phyloP scores from a whole-genome alignment of 108 stramenopile species.

The Stephanodiscus triporus region DNA sequence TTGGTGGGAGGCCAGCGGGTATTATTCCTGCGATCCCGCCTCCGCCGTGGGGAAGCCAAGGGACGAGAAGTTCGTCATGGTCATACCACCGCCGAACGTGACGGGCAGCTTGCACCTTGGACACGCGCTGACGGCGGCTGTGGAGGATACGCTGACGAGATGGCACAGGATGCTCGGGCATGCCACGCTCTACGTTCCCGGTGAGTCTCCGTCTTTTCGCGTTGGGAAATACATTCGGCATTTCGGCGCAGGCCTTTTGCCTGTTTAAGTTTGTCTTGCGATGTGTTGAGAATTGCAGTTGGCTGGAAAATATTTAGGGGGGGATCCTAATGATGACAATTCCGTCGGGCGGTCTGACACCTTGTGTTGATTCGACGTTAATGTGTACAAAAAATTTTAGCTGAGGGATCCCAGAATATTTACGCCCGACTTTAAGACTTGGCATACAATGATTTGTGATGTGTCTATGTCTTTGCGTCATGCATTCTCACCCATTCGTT shows the following conservation, averaged over 20 bases:
- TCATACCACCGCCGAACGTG: constrained; percentile 99
- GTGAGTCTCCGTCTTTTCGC: constrained; percentile 40
- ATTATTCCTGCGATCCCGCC: constrained; percentile 87
- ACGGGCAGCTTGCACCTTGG: constrained; percentile 98
- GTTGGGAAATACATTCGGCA: neutral
- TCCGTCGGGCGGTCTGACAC: constrained; percentile 53
- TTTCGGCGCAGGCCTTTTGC: neutral
- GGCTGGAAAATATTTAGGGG: neutral
- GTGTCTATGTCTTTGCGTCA: neutral
- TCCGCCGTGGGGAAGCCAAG: constrained; percentile 58
- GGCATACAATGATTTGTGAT: neutral
- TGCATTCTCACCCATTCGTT: constrained; percentile 4
- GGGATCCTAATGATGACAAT: constrained; percentile 43
- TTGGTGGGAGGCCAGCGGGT: constrained; percentile 97
- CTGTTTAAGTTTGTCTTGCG: neutral
- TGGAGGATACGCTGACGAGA: constrained; percentile 96
- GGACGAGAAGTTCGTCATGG: constrained; percentile 98
- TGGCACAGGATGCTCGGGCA: constrained; percentile 99
- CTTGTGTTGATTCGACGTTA: constrained; percentile 52
- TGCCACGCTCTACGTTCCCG: constrained; percentile 97
- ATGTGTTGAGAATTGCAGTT: constrained; percentile 1
- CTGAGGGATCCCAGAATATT: constrained; percentile 34
- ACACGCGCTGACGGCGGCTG: constrained; percentile 97
- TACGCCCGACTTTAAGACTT: neutral
- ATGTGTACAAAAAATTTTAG: constrained; percentile 44